Evolutionary conservation across 2,329 filamentous ascomycete genomes (phyloP).

Genomic region (Fonsecaea erecta): DNA sequence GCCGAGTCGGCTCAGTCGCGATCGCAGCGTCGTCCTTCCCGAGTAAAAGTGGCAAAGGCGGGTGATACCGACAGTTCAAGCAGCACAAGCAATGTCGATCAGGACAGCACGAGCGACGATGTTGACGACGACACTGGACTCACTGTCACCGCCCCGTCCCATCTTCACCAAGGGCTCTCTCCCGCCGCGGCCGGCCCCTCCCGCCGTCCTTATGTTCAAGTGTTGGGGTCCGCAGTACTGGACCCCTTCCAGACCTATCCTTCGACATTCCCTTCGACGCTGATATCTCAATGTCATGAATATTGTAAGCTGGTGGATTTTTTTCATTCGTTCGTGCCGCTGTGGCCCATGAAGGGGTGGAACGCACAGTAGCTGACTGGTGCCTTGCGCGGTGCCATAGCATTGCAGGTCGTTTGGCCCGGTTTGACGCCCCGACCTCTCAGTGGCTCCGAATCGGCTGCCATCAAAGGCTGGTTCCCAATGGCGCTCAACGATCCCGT

Average conservation of each 20-base stretch:
- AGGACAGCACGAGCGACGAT: conserved; percentile 5
- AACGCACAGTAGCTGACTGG: conserved; percentile 8
- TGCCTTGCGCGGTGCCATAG: background rate
- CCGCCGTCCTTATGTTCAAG: background rate
- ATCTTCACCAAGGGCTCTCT: background rate
- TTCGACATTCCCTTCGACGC: conserved; percentile 5
- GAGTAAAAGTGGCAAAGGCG: background rate
- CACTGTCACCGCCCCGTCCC: background rate
- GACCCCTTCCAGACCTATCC: conserved; percentile 19
- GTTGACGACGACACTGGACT: background rate
- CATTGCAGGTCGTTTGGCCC: conserved; percentile 16
- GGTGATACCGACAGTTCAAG: background rate
- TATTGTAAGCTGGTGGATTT: conserved; percentile 9
- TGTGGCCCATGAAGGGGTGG: background rate
- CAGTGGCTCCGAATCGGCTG: background rate
- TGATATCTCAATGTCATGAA: conserved; percentile 14
- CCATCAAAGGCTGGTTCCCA: conserved; percentile 13
- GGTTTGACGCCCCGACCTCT: conserved; percentile 12
- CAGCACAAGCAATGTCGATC: background rate
- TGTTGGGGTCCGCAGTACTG: conserved; percentile 8
- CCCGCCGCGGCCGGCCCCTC: background rate
- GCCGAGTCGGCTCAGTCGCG: conserved; percentile 2
- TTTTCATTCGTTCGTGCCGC: background rate
- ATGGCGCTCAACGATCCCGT: conserved; percentile 14
- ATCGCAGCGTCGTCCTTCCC: background rate